Percentiles rank a stretch among this genome's conserved stretches.
Conservation (phyloP, 768 basidiomycete species). For the Xerocomellus amylosporus region DNA sequence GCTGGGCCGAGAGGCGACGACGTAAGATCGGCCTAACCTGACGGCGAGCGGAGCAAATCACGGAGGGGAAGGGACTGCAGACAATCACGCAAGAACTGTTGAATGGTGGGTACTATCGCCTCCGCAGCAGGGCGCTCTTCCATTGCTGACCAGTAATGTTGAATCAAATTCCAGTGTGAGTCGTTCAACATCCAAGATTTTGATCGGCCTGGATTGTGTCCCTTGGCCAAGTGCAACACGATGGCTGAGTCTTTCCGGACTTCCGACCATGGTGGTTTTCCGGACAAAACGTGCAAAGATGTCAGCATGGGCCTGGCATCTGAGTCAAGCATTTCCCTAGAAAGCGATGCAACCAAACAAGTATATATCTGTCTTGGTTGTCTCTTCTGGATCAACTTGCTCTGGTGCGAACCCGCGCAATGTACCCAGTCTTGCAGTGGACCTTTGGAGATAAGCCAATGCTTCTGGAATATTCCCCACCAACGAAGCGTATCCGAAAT, state of each 20-base stretch:
- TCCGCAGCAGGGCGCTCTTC: neutral
- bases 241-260: neutral
- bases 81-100: too few species aligned
- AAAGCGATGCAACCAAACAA: too few species aligned
- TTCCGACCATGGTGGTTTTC: conserved; percentile 6
- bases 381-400: conserved; percentile 18
- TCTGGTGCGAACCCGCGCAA: conserved; percentile 44
- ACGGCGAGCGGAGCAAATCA: too few species aligned
- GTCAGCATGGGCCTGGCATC: too few species aligned
- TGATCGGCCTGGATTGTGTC: conserved; percentile 4
- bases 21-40: neutral
- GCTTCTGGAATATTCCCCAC: neutral
- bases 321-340: too few species aligned
- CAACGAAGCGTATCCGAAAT: too few species aligned
- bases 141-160: neutral
- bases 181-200: neutral
- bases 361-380: too few species aligned
- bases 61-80: too few species aligned
- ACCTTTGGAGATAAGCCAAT: neutral
- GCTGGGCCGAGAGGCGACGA: too few species aligned
- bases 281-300: neutral
- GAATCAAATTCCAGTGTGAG: conserved; percentile 4
- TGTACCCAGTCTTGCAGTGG: conserved; percentile 32
- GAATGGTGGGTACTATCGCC: too few species aligned
- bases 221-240: conserved; percentile 3